Percentiles rank a stretch among this genome's conserved stretches.
phyloP scores from a whole-genome alignment of 2,329 filamentous ascomycete genomes.

The Emergomyces pasteurianus region DNA sequence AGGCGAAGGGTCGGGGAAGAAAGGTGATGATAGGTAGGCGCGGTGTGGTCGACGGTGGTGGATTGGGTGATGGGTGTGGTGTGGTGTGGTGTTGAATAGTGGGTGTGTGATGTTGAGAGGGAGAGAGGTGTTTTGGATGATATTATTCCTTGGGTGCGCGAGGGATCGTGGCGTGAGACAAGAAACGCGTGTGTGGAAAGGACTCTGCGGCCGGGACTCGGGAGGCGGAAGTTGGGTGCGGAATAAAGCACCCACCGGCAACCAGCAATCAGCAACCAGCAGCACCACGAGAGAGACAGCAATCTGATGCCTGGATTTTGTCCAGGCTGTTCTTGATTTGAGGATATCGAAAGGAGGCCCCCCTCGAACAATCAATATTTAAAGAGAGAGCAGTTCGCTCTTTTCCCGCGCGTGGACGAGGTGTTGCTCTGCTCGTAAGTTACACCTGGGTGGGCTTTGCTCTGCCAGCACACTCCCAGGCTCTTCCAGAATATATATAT shows the following conservation, averaged over 20 bases:
- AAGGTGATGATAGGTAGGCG: neutral
- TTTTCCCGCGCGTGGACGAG: neutral
- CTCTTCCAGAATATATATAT: neutral
- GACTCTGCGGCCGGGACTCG: neutral
- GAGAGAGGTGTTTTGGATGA: slow-evolving; percentile 15
- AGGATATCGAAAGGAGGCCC: neutral
- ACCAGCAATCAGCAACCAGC: too few species aligned
- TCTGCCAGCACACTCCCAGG: neutral
- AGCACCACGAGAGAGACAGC: neutral
- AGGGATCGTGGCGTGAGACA: slow-evolving; percentile 18
- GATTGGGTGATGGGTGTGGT: neutral
- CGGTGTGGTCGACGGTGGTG: neutral
- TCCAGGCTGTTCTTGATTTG: neutral
- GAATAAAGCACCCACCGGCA: neutral
- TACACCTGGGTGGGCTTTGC: too few species aligned
- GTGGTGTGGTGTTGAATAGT: neutral
- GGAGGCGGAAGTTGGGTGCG: neutral
- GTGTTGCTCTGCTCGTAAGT: too few species aligned
- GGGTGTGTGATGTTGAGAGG: slow-evolving; percentile 17
- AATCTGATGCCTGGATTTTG: neutral
- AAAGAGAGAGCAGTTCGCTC: neutral
- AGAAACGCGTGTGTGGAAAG: slow-evolving; percentile 11
- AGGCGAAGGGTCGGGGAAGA: neutral
- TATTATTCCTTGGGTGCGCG: slow-evolving; percentile 12
- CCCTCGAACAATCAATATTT: neutral